Evolutionary conservation across 441 rosid species (phyloP), one percentile per base, ranked within the genome.

Genomic region (Metrosideros polymorpha): DNA sequence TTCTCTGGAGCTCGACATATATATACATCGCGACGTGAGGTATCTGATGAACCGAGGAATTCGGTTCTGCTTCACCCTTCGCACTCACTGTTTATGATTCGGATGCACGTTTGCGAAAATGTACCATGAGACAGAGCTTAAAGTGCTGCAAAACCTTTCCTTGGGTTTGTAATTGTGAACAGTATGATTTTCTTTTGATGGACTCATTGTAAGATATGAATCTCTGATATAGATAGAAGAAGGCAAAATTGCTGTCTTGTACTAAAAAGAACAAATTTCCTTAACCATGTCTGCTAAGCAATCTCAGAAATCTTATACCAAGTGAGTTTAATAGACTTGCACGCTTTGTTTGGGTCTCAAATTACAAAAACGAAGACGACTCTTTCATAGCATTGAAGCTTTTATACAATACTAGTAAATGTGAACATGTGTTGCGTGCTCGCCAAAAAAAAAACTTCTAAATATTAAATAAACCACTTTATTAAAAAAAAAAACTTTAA

Each of bases 271-370:
- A n/a, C 30, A 14, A 19, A 53, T n/a, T n/a, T 57, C 7, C 17
- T 57, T n/a, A 0, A 0, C 9, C 2, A 0, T 53, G 18, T 13
- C 4, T 8, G 66, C 18, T 8, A 4, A n/a, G 66, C 13, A 57
- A 14, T 7, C 9, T 59, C 17, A 59, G 5, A 9, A 59, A 2
- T 29, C 17, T 59, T 59, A 13, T 59, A 59, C 19, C 19, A 54
- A 15, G 9, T 54, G n/a, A 49, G 15, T 49, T 49, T 49, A 49
- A 49, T 49, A 13, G 51, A 49, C 51, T 49, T 49, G 14, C 15
- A 14, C 17, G 6, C 51, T 3, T 49, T 14, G 15, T 12, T 49
- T 49, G 51, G 51, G 51, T 17, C 18, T 45, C 49, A 49, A 4
- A 13, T 49, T 49, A 49, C 51, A 49, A 49, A 49, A 49, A 4